Base-by-base conservation (phyloP, 1,284 basidiomycete genomes). In the Bothia castanella region DNA sequence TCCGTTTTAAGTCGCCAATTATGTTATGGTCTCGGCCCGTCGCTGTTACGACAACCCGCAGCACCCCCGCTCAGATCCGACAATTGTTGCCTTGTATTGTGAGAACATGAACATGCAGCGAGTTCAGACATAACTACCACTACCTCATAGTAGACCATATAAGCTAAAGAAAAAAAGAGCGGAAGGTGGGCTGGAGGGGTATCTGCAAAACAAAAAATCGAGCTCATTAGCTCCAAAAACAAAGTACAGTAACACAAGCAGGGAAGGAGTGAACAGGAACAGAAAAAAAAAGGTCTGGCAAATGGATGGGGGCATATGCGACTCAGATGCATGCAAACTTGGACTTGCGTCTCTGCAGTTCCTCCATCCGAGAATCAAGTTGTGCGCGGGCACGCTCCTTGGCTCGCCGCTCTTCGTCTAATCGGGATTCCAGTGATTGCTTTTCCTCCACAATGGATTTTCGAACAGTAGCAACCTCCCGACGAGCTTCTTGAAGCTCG, bases 351-450 rank as follows among this genome's bases (percentile, higher is more conserved):
- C 80, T 80, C 66, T 80, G 76, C 48, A 92, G 72, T 61, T 92
- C 90, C 50, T 90, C 87, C 84, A 92, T 87, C 56, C 92, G 82
- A 34, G 79, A 77, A 66, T 92, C 90, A 21, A 94, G 79, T 67
- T 92, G 89, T 49, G 84, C 82, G 47, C 88, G 83, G 38, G 83
- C 87, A 29, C 88, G 82, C 65, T 92, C 89, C 71, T 91, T 92
- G 14, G 84, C 84, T 62, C 78, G 79, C 47, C 87, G 82, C 69
- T 94, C 90, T 66, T 92, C 89, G 60, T 89, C 86, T 35, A 92
- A 72, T 47, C 82, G 79, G 53, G 82, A 79, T 66, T 93, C 89
- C 36, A 91, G 75, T 36, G 85, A 84, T 62, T 89, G 87, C 68
- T 92, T 92, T 74, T 92, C 89, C 69, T 89, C 85, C 30, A 85